A percentile compares a stretch with the other conserved stretches of the same genome.
Evolutionary conservation across 73 alveolate genomes (phyloP).

Genomic region (Paramecium sonneborni): DNA sequence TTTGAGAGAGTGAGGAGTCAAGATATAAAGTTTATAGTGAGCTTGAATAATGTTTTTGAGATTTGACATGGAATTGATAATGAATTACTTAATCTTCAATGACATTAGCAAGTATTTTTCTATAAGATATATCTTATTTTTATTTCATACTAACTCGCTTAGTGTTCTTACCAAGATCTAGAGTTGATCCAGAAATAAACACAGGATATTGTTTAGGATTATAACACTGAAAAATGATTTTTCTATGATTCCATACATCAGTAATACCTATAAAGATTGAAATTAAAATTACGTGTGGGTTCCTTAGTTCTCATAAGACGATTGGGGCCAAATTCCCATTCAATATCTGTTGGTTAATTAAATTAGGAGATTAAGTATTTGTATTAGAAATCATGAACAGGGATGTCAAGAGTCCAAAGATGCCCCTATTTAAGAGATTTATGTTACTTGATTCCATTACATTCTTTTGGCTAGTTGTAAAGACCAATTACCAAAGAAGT

Average conservation of each 20-base stretch:
- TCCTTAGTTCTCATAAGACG: not conserved
- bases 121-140: constrained; percentile 11
- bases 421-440: not conserved
- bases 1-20: not conserved
- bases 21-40: not conserved
- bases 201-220: not conserved
- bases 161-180: not conserved
- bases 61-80: not conserved
- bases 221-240: not conserved
- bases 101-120: not conserved
- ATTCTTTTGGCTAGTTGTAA: not conserved
- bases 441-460: not conserved
- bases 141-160: not conserved
- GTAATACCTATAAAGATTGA: not conserved
- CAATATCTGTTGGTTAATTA: not conserved
- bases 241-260: constrained; percentile 1
- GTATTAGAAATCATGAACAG: not conserved
- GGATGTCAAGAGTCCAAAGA: not conserved
- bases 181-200: constrained; percentile 8
- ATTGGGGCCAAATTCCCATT: constrained; percentile 42
- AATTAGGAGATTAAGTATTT: not conserved
- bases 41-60: not conserved
- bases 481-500: not conserved
- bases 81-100: not conserved
- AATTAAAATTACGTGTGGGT: not conserved